These are phyloP conservation scores for Kodamaea restingae DNA, from an alignment of 805 yeast species.

Conservation along the genomic window DNA sequence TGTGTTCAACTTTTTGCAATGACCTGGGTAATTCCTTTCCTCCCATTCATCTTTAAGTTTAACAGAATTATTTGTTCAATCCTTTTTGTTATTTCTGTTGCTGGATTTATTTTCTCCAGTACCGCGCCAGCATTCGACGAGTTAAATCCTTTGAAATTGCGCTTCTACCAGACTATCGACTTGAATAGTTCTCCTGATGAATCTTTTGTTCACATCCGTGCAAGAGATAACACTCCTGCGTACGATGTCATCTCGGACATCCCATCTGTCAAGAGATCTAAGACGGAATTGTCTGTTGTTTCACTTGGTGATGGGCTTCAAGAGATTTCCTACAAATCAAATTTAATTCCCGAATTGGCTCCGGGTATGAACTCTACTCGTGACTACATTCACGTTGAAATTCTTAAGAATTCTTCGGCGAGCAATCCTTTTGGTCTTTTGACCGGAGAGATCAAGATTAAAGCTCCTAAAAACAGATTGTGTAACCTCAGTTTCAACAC, in stretches of 20 bases:
- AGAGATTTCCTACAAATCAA: conserved; percentile 49
- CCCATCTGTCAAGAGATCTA: conserved; percentile 53
- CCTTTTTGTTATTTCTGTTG: conserved; percentile 28
- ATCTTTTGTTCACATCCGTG: conserved; percentile 45
- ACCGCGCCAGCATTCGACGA: conserved; percentile 55
- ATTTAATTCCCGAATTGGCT: conserved; percentile 39
- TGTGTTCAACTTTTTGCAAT: conserved; percentile 26
- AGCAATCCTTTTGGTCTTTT: conserved; percentile 58
- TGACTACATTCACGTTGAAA: conserved; percentile 48
- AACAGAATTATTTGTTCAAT: conserved; percentile 47
- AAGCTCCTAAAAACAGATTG: conserved; percentile 57
- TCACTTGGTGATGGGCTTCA: conserved; percentile 44
- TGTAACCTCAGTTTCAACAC: conserved; percentile 62
- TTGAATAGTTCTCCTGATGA: conserved; percentile 26
- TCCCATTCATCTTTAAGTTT: conserved; percentile 69
- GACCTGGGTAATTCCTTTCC: conserved; percentile 43
- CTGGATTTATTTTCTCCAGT: conserved; percentile 32
- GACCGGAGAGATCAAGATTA: conserved; percentile 56
- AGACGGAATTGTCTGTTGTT: conserved; percentile 31
- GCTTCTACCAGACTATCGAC: conserved; percentile 63
- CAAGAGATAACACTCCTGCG: conserved; percentile 47
- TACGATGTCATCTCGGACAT: conserved; percentile 49
- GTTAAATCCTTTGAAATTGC: conserved; percentile 62
- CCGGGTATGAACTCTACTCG: conserved; percentile 30
- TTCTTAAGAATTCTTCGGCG: conserved; percentile 47